These are phyloP conservation scores for Pyrenopolyporus hunteri DNA, from an alignment of 495 filamentous ascomycete species.

Conservation along the genomic window DNA sequence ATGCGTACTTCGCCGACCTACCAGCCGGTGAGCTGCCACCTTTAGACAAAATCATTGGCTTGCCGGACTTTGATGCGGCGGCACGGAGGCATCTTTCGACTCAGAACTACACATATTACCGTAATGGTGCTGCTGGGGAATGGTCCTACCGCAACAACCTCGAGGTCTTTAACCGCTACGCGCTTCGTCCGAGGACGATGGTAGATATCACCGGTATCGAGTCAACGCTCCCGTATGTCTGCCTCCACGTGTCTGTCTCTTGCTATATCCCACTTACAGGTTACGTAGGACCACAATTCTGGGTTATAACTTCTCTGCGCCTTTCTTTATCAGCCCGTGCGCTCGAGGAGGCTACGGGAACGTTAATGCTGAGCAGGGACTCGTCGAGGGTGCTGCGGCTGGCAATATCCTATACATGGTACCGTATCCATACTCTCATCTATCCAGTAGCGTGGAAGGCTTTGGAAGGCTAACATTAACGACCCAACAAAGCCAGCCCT, in stretches of 20 bases:
- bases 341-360: slow-evolving; percentile 47
- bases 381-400: slow-evolving; percentile 44
- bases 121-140: slow-evolving; percentile 50
- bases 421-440: neutral
- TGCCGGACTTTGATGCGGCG: slow-evolving; percentile 47
- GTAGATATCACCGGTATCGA: slow-evolving; percentile 45
- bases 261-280: neutral
- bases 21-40: slow-evolving; percentile 37
- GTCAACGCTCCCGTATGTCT: slow-evolving; percentile 33
- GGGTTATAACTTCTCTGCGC: slow-evolving; percentile 49
- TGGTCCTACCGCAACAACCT: slow-evolving; percentile 52
- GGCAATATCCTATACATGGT: slow-evolving; percentile 48
- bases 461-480: slow-evolving; percentile 1
- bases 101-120: slow-evolving; percentile 49
- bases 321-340: slow-evolving; percentile 52
- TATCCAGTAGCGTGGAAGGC: neutral
- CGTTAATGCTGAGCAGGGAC: slow-evolving; percentile 44
- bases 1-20: slow-evolving; percentile 26
- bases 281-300: slow-evolving; percentile 44
- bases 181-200: slow-evolving; percentile 38
- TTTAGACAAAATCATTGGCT: slow-evolving; percentile 39
- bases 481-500: slow-evolving; percentile 29
- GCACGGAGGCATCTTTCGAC: slow-evolving; percentile 41
- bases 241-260: neutral
- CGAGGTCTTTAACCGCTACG: slow-evolving; percentile 44